Evolutionary conservation across 2,329 filamentous ascomycete genomes (phyloP).

Genomic region (Bretziella fagacearum): DNA sequence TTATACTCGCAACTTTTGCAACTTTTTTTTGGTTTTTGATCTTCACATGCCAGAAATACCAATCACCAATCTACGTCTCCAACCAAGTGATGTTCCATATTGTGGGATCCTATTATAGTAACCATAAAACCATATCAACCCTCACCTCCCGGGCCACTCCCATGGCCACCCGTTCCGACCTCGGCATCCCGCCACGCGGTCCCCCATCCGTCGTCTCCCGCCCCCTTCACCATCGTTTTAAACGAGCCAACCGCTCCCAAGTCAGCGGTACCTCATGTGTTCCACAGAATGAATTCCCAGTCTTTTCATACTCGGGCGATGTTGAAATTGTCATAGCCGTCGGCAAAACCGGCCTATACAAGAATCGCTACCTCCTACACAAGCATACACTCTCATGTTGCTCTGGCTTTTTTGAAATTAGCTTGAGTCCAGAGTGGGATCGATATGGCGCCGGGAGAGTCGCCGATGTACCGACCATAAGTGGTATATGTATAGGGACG

Average conservation of each 20-base stretch:
- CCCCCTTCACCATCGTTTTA: slow-evolving; percentile 33
- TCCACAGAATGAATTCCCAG: slow-evolving; percentile 78
- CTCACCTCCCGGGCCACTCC: background rate
- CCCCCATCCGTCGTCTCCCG: slow-evolving; percentile 47
- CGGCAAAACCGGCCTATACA: slow-evolving; percentile 31
- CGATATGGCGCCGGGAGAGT: slow-evolving; percentile 21
- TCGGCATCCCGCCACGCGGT: slow-evolving; percentile 28
- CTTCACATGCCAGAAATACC: too few relatives aligned
- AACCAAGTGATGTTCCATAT: too few relatives aligned
- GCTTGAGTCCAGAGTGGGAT: slow-evolving; percentile 65
- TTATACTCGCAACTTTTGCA: background rate
- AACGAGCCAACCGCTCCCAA: slow-evolving; percentile 68
- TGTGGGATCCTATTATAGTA: too few relatives aligned
- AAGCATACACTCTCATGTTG: slow-evolving; percentile 74
- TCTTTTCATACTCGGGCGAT: slow-evolving; percentile 80
- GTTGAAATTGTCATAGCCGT: slow-evolving; percentile 71
- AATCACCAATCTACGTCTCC: too few relatives aligned
- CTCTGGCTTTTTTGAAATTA: slow-evolving; percentile 85
- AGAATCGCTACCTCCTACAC: slow-evolving; percentile 77
- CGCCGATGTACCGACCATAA: background rate
- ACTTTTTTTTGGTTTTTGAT: background rate
- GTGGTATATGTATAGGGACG: background rate
- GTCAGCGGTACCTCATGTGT: slow-evolving; percentile 52
- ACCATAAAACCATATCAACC: background rate
- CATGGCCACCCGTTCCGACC: background rate